Base-by-base conservation (phyloP, 2,329 filamentous ascomycete genomes). In the Exophiala mesophila region DNA sequence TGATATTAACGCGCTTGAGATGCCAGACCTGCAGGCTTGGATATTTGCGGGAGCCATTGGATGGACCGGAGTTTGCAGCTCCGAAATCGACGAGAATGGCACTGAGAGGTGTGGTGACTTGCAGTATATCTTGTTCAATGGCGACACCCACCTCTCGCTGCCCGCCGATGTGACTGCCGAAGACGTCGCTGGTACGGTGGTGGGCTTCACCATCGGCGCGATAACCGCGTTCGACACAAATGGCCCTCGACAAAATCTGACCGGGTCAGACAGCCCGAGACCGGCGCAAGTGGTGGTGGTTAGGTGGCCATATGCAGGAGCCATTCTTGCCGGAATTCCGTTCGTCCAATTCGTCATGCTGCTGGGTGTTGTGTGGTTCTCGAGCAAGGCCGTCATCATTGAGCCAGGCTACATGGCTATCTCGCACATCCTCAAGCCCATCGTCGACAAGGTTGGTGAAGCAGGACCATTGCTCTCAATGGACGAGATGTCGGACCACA, bases 211-310 rank as follows among this genome's bases (percentile, higher is more conserved):
- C 12, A 24, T 30, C n/a, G 38, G 41, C 5, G 33, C 37, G 9
- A 4, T 50, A 18, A 18, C 40, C 16, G 48, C 48, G 4, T 21
- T 36, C 17, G 45, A 50, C 35, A 1, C 6, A 6, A 9, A 16
- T 16, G 33, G 38, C 18, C 40, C 34, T 5, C 36, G 45, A 12
- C 30, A 23, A 17, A 48, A 94, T 73, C 57, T 90, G 95, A 36
- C 85, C 87, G 50, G 88, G 94, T 5, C 5, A 2, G 3, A 18
- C 31, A 2, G 88, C 85, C 85, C 88, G 95, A 24, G 77, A 74
- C 4, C 88, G 85, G 9, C 67, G 70, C 63, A 97, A 90, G 57
- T 95, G 95, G 48, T 89, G 81, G 54, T 97, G 96, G 64, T 97
- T 96, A 63, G 48, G 23, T 50, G 48, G 48, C 16, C 3, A 8